Evolutionary conservation across 805 yeast genomes (phyloP), one percentile per base, ranked within the genome.

Genomic region (Wickerhamomyces chambardii): DNA sequence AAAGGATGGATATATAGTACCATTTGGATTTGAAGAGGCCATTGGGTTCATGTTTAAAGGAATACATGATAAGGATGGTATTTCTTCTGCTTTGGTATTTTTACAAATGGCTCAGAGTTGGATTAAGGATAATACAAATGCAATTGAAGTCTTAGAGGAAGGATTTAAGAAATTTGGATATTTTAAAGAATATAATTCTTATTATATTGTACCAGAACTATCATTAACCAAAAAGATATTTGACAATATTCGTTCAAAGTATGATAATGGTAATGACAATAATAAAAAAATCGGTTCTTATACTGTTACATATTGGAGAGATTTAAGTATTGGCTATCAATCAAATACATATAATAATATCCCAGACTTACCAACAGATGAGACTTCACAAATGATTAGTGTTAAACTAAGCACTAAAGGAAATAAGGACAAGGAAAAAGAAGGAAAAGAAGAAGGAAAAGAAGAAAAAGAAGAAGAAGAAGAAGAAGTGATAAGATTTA

Each of bases 21-120:
- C 95, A 0, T 87, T 90, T 62, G 97, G 84, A 0, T 90, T 71
- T 53, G 98, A 90, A 57, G 98, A 90, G 53, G 97, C 97, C 3
- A 82, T 90, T 44, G 98, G 98, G 2, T 90, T 75, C 61, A 85
- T 90, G 97, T 85, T 87, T 49, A 60, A 74, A 16, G 68, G 75
- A 15, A 82, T 84, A 30, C 86, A 84, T 55, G 98, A 90, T 55
- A 90, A 90, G 57, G 98, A 90, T 53, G 98, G 98, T 0, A 71
- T 92, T 12, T 63, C 85, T 18, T 96, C 97, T 0, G 72, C 86
- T 4, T 58, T 68, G 6, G 71, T 85, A 11, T 90, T 86, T 58
- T 57, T 85, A 25, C 94, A 84, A 55, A 68, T 87, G 56, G 75
- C 74, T 39, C 60, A 64, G 31, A 38, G 47, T 21, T 77, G 89